phyloP scores from a whole-genome alignment of 768 basidiomycete species.

The Dacryopinax primogenitus region DNA sequence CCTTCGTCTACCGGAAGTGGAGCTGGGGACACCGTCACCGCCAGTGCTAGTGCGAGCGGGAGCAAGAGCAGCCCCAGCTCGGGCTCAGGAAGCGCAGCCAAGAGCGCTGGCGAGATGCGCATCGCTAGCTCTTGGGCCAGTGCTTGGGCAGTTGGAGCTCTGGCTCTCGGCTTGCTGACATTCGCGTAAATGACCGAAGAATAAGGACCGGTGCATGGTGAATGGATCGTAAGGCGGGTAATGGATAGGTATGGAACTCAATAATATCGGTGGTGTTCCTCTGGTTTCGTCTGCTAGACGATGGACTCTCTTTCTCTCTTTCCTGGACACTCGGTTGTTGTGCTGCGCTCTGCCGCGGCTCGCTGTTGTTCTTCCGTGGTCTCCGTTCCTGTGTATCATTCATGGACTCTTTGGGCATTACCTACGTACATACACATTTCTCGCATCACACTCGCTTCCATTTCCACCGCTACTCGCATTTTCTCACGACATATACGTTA shows the following conservation, averaged over 20 bases:
- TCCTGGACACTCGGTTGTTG: neutral
- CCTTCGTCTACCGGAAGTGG: neutral
- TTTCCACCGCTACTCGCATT: too few species aligned
- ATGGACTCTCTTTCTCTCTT: neutral
- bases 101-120: neutral
- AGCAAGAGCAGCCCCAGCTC: neutral
- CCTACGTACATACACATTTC: neutral
- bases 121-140: neutral
- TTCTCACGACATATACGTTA: too few species aligned
- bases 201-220: too few species aligned
- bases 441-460: too few species aligned
- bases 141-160: neutral
- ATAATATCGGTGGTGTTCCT: neutral
- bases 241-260: neutral
- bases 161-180: neutral
- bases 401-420: neutral
- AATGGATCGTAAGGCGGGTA: neutral
- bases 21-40: neutral
- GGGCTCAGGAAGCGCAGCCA: neutral
- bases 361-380: neutral
- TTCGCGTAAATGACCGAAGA: too few species aligned
- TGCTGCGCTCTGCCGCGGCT: neutral
- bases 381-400: neutral
- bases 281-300: neutral
- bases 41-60: neutral